Evolutionary conservation across 2,329 filamentous ascomycete genomes (phyloP), one percentile per base, ranked within the genome.

Genomic region (Ophiostoma pallidulum): DNA sequence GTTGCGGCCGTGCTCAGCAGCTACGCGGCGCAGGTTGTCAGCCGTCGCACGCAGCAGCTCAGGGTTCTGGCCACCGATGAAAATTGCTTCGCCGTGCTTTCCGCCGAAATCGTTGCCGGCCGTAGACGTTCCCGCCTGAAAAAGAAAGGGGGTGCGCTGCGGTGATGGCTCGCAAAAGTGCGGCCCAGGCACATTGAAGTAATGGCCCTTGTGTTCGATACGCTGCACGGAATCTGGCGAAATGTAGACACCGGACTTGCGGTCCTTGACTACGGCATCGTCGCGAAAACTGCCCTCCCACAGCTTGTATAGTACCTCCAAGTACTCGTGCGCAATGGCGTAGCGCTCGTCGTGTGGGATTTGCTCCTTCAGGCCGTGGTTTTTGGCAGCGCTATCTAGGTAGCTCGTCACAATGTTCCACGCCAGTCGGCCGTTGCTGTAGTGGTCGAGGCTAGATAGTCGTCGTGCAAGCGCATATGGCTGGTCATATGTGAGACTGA

Each of bases 391-490:
- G 28, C 43, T 47, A 36, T 54, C 47, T 5, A 48, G 50, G 43
- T 51, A 54, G 14, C 45, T 45, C 8, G 55, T 57, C 13, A 57
- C 55, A 28, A 56, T 49, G 41, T 57, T 57, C 54, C 55, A 57
- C 4, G 45, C 48, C 26, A 54, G 13, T 2, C 50, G 47, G 12
- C 50, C 52, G 12, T 38, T 22, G 18, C 39, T 52, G 9, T 44
- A 18, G 29, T 54, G 52, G 45, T 54, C 52, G 3, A 52, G 32
- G 2, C 44, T 52, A 1, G 47, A 50, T 16, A 54, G 39, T 0
- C 50, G 44, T 8, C 48, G 48, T 0, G 50, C 50, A 16, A 54
- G 42, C 1, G 39, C 41, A 26, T 41, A 54, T 4, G 52, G 52
- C 22, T 42, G 13, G 8, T 51, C 49, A 20, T 47, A 53, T 10